These are phyloP conservation scores for Aspergillus fumigatiaffinis DNA, from an alignment of 2,329 filamentous ascomycete species.

Conservation along the genomic window DNA sequence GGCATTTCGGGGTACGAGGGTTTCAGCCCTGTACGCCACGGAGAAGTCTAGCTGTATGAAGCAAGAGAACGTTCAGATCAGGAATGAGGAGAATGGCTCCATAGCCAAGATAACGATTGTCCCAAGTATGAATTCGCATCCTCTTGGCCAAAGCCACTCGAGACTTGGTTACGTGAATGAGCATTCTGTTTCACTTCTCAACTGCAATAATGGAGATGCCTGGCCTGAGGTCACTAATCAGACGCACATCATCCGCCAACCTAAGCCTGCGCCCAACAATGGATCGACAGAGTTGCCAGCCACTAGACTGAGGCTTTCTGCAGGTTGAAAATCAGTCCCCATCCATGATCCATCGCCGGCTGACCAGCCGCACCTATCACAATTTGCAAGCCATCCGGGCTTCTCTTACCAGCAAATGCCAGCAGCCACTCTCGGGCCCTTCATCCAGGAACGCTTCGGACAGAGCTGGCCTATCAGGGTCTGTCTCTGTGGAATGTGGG, in stretches of 20 bases:
- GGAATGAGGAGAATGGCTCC: not conserved
- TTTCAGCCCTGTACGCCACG: not conserved
- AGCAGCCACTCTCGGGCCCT: conserved; percentile 11
- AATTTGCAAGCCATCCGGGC: conserved; percentile 4
- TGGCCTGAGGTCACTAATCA: conserved; percentile 11
- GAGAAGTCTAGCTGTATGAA: not conserved
- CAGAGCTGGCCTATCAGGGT: conserved; percentile 7
- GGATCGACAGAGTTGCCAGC: conserved; percentile 12
- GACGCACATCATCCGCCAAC: conserved; percentile 22
- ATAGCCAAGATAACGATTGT: not conserved
- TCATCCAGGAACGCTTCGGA: conserved; percentile 17
- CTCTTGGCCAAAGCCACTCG: not conserved
- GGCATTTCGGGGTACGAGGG: not conserved
- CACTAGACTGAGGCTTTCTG: conserved; percentile 9
- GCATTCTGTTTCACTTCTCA: not conserved
- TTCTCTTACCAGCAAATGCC: conserved; percentile 6
- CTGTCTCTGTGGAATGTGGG: conserved; percentile 11
- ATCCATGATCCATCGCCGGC: conserved; percentile 8
- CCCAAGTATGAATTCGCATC: not conserved
- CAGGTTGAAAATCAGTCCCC: conserved; percentile 8
- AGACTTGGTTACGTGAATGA: not conserved
- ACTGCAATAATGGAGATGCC: conserved; percentile 4
- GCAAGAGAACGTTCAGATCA: not conserved
- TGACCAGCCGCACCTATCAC: conserved; percentile 13
- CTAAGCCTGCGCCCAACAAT: conserved; percentile 8